Conservation (phyloP, 2,329 filamentous ascomycete genomes). For the Hymenoscyphus fructigenus region DNA sequence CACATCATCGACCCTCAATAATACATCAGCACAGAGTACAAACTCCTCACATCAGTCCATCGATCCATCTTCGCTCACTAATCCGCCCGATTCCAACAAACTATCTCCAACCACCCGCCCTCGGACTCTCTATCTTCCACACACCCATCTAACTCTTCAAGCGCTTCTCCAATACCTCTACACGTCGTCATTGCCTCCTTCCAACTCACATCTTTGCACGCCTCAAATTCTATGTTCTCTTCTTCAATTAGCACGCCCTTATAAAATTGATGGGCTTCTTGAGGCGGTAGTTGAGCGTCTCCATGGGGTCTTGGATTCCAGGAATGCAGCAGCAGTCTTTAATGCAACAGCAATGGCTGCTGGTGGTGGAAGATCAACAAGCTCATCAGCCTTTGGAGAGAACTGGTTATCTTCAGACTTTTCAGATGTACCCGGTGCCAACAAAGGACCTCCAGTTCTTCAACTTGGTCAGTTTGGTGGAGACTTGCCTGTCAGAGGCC, state of each 20-base stretch:
- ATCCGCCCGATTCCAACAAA: constrained; percentile 44
- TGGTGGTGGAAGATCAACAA: constrained; percentile 82
- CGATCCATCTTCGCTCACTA: constrained; percentile 21
- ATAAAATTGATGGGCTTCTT: constrained; percentile 86
- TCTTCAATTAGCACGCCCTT: constrained; percentile 88
- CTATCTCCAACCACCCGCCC: constrained; percentile 67
- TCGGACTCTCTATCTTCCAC: constrained; percentile 86
- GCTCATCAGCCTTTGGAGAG: constrained; percentile 46
- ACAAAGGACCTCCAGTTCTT: constrained; percentile 15
- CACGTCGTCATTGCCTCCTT: constrained; percentile 80
- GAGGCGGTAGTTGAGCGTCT: constrained; percentile 91
- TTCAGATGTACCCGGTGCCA: constrained; percentile 35
- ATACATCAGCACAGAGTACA: constrained; percentile 28
- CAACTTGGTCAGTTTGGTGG: constrained; percentile 23
- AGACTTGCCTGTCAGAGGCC: constrained; percentile 22
- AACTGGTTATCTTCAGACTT: constrained; percentile 53
- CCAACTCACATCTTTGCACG: constrained; percentile 76
- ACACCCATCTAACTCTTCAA: constrained; percentile 86
- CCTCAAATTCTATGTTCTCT: constrained; percentile 95
- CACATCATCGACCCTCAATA: constrained; percentile 46
- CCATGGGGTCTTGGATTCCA: constrained; percentile 83
- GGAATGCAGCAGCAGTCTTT: constrained; percentile 95
- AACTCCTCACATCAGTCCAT: constrained; percentile 13
- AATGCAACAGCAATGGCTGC: constrained; percentile 98
- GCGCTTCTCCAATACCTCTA: constrained; percentile 92